Percentiles rank a stretch among this genome's conserved stretches.
Conservation (phyloP, 306 rosid species). For the Quercus aquifolioides region DNA sequence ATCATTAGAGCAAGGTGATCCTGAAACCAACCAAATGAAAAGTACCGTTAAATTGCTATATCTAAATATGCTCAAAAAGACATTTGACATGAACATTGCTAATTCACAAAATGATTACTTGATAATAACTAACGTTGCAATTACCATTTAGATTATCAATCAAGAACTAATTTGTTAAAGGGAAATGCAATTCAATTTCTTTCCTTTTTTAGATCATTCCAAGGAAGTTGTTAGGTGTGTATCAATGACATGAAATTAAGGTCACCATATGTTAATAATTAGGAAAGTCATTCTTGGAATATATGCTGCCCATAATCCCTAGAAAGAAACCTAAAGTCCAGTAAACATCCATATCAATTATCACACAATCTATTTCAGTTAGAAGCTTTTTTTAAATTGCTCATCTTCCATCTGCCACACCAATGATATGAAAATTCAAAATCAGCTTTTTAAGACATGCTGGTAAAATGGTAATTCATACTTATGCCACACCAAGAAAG, state of each 20-base stretch:
- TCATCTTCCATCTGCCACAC: not conserved
- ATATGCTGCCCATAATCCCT: not conserved
- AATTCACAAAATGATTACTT: not conserved
- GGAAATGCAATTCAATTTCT: conserved; percentile 7
- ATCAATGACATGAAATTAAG: not conserved
- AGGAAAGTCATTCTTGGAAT: not conserved
- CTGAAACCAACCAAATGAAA: conserved; percentile 50
- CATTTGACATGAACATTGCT: not conserved
- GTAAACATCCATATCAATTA: not conserved
- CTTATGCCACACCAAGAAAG: not conserved
- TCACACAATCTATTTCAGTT: not conserved
- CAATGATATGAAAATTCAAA: not conserved
- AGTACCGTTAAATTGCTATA: not conserved
- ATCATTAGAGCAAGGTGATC: conserved; percentile 98
- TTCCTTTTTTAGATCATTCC: not conserved
- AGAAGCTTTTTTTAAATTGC: not conserved
- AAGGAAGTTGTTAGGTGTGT: not conserved
- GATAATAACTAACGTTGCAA: not conserved
- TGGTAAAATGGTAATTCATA: no score
- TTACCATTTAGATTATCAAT: not conserved
- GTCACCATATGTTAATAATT: not conserved
- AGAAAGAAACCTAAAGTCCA: not conserved
- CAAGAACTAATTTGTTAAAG: not conserved
- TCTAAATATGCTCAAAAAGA: not conserved
- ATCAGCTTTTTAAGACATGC: no score